These are phyloP conservation scores for Conringia planisiliqua DNA, from an alignment of 345 rosid species.

Conservation along the genomic window DNA sequence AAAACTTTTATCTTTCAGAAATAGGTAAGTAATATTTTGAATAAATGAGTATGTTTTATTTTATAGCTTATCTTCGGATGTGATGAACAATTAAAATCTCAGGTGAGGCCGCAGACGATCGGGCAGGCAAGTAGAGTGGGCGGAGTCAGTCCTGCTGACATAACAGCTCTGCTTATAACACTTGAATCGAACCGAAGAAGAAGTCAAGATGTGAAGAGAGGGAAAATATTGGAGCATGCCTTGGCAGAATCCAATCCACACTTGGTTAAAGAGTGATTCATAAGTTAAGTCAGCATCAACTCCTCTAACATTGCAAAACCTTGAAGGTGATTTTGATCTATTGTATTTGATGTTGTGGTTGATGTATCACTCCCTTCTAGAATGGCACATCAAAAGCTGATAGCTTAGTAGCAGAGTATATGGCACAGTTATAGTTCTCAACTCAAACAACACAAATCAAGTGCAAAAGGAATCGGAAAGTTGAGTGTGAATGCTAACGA, in stretches of 20 bases:
- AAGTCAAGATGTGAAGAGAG: conserved; percentile 57
- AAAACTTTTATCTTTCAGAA: no score
- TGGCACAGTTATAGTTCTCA: no score
- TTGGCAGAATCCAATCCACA: conserved; percentile 32
- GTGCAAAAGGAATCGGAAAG: no score
- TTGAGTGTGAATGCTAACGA: no score
- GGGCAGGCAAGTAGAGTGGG: conserved; percentile 97
- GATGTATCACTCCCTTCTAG: background rate
- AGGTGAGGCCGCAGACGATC: conserved; percentile 89
- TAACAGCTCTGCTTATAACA: conserved; percentile 80
- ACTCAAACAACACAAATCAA: no score
- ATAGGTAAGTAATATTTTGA: background rate
- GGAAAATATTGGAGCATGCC: conserved; percentile 39
- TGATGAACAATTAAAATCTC: conserved; percentile 19
- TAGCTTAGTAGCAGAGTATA: no score
- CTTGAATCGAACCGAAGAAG: conserved; percentile 76
- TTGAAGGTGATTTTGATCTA: conserved; percentile 2
- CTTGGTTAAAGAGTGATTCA: conserved; percentile 16
- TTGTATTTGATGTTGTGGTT: background rate
- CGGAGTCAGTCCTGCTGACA: conserved; percentile 95
- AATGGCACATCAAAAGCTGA: background rate
- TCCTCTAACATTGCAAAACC: background rate
- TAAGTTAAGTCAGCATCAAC: background rate
- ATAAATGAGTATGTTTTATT: background rate
- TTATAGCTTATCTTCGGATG: background rate